Conservation (phyloP, 2,329 filamentous ascomycete genomes). For the Trichoderma afroharzianum region DNA sequence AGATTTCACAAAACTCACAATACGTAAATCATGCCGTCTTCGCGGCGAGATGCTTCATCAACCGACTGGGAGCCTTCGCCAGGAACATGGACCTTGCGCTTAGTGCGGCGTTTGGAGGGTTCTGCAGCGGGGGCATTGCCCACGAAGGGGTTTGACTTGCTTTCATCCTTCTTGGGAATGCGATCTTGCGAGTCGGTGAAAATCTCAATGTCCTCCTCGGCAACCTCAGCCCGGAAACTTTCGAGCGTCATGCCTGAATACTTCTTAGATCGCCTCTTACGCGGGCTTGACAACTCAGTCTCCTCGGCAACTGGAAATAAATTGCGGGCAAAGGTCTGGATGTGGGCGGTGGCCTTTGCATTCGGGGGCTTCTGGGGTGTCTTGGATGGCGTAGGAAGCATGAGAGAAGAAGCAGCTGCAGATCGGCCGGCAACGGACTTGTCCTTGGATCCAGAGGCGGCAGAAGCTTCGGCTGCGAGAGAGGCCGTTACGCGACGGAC, state of each 20-base stretch:
- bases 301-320: constrained; percentile 56
- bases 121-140: constrained; percentile 41
- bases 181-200: constrained; percentile 79
- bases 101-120: constrained; percentile 52
- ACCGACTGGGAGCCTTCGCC: constrained; percentile 58
- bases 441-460: constrained; percentile 37
- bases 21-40: constrained; percentile 70
- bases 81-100: constrained; percentile 50
- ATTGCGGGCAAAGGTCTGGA: constrained; percentile 56
- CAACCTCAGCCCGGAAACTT: constrained; percentile 56
- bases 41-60: constrained; percentile 59
- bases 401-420: constrained; percentile 41
- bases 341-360: constrained; percentile 47
- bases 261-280: constrained; percentile 56
- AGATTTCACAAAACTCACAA: constrained; percentile 61
- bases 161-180: constrained; percentile 64
- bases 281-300: constrained; percentile 56
- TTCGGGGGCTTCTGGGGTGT: constrained; percentile 65
- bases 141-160: constrained; percentile 69
- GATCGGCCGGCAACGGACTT: constrained; percentile 23
- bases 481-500: constrained; percentile 45
- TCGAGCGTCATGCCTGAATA: constrained; percentile 52
- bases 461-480: constrained; percentile 45
- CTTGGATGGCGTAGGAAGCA: constrained; percentile 76
- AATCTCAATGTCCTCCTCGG: constrained; percentile 61